Percentiles rank a stretch among this genome's conserved stretches.
Conservation (phyloP, 345 rosid species). For the Arabis alpina region DNA sequence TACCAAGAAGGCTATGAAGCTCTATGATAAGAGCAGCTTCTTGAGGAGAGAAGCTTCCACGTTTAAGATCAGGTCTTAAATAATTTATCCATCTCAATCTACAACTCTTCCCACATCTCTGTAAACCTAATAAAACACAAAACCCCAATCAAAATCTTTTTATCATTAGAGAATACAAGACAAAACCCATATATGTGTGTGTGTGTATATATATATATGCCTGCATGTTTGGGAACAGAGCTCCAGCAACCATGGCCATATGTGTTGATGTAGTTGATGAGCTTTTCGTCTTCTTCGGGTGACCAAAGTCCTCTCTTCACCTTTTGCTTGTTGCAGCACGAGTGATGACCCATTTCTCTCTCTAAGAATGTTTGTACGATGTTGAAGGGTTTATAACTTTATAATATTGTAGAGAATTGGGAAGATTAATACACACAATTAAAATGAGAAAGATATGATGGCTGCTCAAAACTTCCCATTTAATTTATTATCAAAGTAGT, state of each 20-base stretch:
- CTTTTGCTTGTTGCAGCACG: slow-evolving; percentile 98
- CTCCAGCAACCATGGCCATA: slow-evolving; percentile 99
- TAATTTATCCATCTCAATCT: slow-evolving; percentile 97
- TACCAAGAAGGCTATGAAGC: slow-evolving; percentile 92
- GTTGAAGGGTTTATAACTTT: slow-evolving; percentile 32
- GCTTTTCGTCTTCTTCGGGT: slow-evolving; percentile 98
- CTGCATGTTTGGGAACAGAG: slow-evolving; percentile 96
- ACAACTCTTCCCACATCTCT: slow-evolving; percentile 99
- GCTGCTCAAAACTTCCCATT: slow-evolving; percentile 5
- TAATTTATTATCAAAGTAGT: slow-evolving; percentile 6
- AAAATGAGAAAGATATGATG: slow-evolving; percentile 22
- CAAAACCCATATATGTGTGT: slow-evolving; percentile 4
- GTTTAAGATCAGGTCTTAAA: slow-evolving; percentile 88
- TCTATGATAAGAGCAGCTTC: slow-evolving; percentile 94
- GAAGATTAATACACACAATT: slow-evolving; percentile 29
- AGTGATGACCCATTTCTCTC: slow-evolving; percentile 79
- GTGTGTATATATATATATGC: slow-evolving; percentile 35
- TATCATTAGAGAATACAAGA: slow-evolving; percentile 13
- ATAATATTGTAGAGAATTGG: slow-evolving; percentile 29
- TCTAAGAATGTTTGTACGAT: slow-evolving; percentile 40
- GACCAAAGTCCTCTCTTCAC: slow-evolving; percentile 99
- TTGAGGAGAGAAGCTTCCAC: slow-evolving; percentile 95
- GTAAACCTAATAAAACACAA: slow-evolving; percentile 57
- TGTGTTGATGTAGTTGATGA: slow-evolving; percentile 81
- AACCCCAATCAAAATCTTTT: background rate